Evolutionary conservation across 2,329 filamentous ascomycete genomes (phyloP), one percentile per base, ranked within the genome.

Genomic region (Colletotrichum sidae): DNA sequence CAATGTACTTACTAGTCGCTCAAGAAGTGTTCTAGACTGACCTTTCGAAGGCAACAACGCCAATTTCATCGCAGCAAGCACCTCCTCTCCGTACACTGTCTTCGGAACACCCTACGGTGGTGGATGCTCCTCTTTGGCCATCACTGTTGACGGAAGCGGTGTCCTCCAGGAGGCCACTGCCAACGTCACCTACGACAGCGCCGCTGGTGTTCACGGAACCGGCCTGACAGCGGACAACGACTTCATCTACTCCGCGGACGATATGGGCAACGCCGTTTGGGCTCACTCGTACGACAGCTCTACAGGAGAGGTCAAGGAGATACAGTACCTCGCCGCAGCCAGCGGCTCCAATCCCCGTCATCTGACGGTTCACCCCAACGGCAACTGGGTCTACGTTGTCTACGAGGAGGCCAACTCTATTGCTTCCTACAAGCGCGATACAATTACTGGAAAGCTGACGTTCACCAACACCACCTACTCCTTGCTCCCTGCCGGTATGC

Each of bases 251-350:
- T 73, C 72, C 0, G 74, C 74, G 8, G 74, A 76, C 52, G 72
- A 74, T 54, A 73, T 70, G 67, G 74, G 72, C 34, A 73, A 75
- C 60, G 70, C 72, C 4, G 70, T 76, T 9, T 76, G 74, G 74
- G 67, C 68, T 6, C 74, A 75, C 62, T 64, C 64, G 6, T 65
- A 70, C 45, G 70, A 75, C 51, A 68, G 17, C 34, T 58, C 52
- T 11, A 37, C 68, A 68, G 11, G 72, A 63, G 13, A 58, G 62
- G 35, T 60, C 70, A 5, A 65, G 62, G 37, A 64, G 71, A 54
- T 56, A 71, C 42, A 69, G 70, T 56, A 69, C 67, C 56, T 67
- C 66, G 39, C 65, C 42, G 33, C 72, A 6, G 62, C 60, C 4
- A 57, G 57, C 35, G 71, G 69, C 2, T 64, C 69, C 4, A 66